A percentile compares a stretch with the other conserved stretches of the same genome.
phyloP scores from a whole-genome alignment of 129 eudicot genomes.

The Chrysanthemum seticuspe region DNA sequence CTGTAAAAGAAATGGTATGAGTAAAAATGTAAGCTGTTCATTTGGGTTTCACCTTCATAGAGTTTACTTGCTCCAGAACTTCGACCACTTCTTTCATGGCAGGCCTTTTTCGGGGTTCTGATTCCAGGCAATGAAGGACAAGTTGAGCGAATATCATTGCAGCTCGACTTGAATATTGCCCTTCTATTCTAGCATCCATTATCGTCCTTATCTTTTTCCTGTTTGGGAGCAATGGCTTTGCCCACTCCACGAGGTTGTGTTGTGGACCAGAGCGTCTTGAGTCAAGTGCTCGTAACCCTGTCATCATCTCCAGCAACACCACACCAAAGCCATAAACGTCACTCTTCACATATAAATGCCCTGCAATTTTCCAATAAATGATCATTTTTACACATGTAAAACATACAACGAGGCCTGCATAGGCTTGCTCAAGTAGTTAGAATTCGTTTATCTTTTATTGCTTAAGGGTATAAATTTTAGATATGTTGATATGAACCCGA shows the following conservation, averaged over 20 bases:
- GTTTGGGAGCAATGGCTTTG: constrained; percentile 53
- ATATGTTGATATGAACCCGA: background rate
- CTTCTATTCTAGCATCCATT: constrained; percentile 72
- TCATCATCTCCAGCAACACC: constrained; percentile 71
- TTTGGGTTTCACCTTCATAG: constrained; percentile 44
- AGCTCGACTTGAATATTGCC: constrained; percentile 77
- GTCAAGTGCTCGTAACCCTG: constrained; percentile 70
- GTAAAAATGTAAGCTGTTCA: constrained; percentile 5
- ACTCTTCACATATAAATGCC: constrained; percentile 79
- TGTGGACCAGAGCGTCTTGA: constrained; percentile 47
- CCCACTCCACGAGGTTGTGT: constrained; percentile 63
- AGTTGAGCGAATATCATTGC: constrained; percentile 59
- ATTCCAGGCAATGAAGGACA: constrained; percentile 58
- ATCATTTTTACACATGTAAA: constrained; percentile 1
- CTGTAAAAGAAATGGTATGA: background rate
- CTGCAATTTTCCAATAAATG: constrained; percentile 31
- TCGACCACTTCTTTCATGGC: constrained; percentile 65
- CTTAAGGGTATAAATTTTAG: background rate
- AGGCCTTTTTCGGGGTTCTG: constrained; percentile 65
- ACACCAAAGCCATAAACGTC: constrained; percentile 95
- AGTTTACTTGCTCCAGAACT: constrained; percentile 50
- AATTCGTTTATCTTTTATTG: background rate
- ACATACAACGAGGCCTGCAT: background rate
- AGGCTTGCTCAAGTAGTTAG: background rate
- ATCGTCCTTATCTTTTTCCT: constrained; percentile 50